Percentiles rank a stretch among this genome's conserved stretches.
These are phyloP conservation scores for Colletotrichum phormii DNA, from an alignment of 2,329 filamentous ascomycete genomes.

Conservation along the genomic window DNA sequence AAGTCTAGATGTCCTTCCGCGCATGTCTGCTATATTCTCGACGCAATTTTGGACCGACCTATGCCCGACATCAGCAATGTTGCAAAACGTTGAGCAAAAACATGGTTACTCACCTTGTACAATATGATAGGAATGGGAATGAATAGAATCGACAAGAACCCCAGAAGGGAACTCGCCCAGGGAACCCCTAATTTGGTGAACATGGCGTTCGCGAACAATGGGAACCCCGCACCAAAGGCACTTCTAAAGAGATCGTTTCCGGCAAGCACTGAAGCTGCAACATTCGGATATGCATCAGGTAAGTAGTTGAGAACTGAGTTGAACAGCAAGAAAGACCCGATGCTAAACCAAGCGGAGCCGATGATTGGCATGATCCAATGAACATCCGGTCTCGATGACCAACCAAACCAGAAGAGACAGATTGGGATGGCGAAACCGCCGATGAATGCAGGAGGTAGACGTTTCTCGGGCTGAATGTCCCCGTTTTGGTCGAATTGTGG, in stretches of 20 bases:
- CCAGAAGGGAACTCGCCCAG: conserved; percentile 37
- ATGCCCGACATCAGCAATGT: neutral
- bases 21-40: conserved; percentile 22
- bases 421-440: conserved; percentile 75
- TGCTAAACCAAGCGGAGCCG: conserved; percentile 65
- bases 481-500: conserved; percentile 36
- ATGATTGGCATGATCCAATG: conserved; percentile 70
- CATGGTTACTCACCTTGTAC: conserved; percentile 1
- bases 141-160: neutral
- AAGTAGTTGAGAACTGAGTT: conserved; percentile 39
- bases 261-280: conserved; percentile 38
- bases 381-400: conserved; percentile 72
- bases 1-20: neutral
- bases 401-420: conserved; percentile 77
- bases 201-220: conserved; percentile 36
- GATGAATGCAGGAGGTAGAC: conserved; percentile 37
- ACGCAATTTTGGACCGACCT: conserved; percentile 9
- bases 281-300: conserved; percentile 38
- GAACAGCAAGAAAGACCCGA: conserved; percentile 57
- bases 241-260: conserved; percentile 37
- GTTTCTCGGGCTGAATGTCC: conserved; percentile 35
- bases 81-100: accelerated
- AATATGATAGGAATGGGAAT: conserved; percentile 19
- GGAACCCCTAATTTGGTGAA: conserved; percentile 37
- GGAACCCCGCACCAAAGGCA: conserved; percentile 27